Base-by-base conservation (phyloP, 805 yeast genomes). In the Barnettozyma botsteinii region DNA sequence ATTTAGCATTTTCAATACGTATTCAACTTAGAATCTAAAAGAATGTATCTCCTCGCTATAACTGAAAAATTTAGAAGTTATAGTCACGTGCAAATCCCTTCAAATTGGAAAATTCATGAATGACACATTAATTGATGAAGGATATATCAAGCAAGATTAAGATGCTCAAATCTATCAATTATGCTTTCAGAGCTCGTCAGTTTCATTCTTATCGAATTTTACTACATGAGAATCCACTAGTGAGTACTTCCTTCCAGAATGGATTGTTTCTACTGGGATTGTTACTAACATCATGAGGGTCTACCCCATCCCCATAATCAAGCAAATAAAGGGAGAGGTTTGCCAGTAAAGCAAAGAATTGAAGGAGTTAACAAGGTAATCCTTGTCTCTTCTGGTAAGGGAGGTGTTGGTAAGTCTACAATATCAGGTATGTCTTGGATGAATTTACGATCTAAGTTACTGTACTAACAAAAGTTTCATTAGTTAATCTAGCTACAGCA, bases 331-430 rank as follows among this genome's bases (percentile, higher is more conserved):
- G 64, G 75, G 7, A 67, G 71, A 22, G 79, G 81, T 1, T 55
- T 81, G 1, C 85, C 86, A 0, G 59, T 77, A 9, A 72, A 65
- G 42, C 75, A 69, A 42, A 59, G 60, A 14, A 73, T 86, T 24
- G 74, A 80, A 0, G 74, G 74, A n/a, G 91, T 83, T 2, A 61
- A 66, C 7, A 77, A 72, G 37, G 69, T 85, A 2, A 46, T 86
- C 75, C 81, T 60, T 71, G 95, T 9, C 68, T 88, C 74, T 4
- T 75, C 82, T 0, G 85, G 85, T 2, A 79, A 79, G 56, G 86
- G 94, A 1, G 96, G 96, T 7, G 96, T 86, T 3, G 96, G 96
- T 0, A 86, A 86, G 56, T 83, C 94, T 0, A 87, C 96, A 1
- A 67, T 85, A 3, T 46, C 54, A 13, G 48, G 48, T 45, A 33